Base-by-base conservation (phyloP, 73 alveolate species). In the Paramecium tetraurelia region DNA sequence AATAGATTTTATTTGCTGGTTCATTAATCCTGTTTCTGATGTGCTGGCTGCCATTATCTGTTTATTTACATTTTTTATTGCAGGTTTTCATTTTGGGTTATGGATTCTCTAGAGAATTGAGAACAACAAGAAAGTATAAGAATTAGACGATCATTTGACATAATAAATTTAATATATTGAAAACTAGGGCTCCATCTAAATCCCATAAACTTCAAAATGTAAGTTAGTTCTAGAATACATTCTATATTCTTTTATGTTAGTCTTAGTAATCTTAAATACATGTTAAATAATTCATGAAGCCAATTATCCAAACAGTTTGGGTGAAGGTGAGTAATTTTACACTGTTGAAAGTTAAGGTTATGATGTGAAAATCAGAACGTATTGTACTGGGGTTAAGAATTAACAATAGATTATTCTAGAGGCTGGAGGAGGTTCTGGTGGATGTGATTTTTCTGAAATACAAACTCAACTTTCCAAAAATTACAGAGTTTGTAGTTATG, bases 351-450 rank as follows among this genome's bases (percentile, higher is more conserved):
- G 92, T 41, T 22, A 44, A n/a, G 92, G 92, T 21, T 10, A 89
- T 21, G 86, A 89, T 18, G 41, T 89, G 2, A 69, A 80, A 77
- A 80, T 89, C 50, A 89, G 93, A 41, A 31, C 93, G 2, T 77
- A 69, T 41, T 89, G 94, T 89, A 89, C 92, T 83, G 94, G 94
- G 8, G 22, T 12, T 7, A 18, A n/a, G 12, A 14, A 16, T 10
- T 20, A 0, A 20, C 33, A 44, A 16, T 29, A 77, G 9, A 48
- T 89, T 16, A n/a, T 89, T 12, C 22, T 69, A 27, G 94, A 89
- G 24, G 94, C 88, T 80, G 94, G 94, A n/a, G 94, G 94, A 22
- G 94, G 94, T 33, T 89, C 94, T 6, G 21, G 92, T 22, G 93
- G 93, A 21, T 38, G 77, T 5, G 94, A 89, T 44, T 86, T 89